Base-by-base conservation (phyloP, 495 filamentous ascomycete genomes). In the Xylaria longipes region DNA sequence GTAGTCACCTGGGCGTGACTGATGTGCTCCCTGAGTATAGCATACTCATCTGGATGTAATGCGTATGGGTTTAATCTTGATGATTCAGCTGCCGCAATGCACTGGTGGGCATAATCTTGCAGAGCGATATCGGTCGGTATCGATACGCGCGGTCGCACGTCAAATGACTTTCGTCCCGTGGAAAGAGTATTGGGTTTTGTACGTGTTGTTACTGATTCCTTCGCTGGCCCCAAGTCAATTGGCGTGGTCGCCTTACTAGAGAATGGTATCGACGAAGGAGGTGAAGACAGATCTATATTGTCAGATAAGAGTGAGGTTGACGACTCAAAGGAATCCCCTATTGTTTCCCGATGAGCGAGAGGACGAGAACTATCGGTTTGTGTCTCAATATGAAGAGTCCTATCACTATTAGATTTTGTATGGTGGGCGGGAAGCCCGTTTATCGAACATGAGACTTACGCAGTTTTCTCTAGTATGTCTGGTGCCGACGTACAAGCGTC, bases 21-120 rank as follows among this genome's bases (percentile, higher is more conserved):
- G 69, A 99, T 89, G 79, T 96, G 89, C 46, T 92, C 84, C 69
- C 92, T 88, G 27, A 99, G 82, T 62, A 94, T 87, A 71, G 87
- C 79, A 78, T 97, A 94, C 78, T 99, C 96, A 68, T 91, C 89
- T n/a, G 85, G 85, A 81, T 98, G 94, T 20, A 99, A 83, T 20
- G 92, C 89, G 81, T 94, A 97, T 6, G 97, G 96, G 72, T 95
- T 94, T 5, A 99, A 86, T 62, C 96, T 88, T 60, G 94, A 97
- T 27, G 93, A 91, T 79, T 97, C 92, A 50, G 96, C 95, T 8
- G 95, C 95, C 62, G 89, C 85, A 67, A 96, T 91, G 75, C 94
- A 95, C 82, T 98, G 94, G 73, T 91, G 89, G 25, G 93, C 94
- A 80, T 97, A 96, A 54, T 95, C 91, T 35, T 86, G 82, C 45